phyloP scores from a whole-genome alignment of 2,329 filamentous ascomycete species.

The Leptosphaerulina australis region DNA sequence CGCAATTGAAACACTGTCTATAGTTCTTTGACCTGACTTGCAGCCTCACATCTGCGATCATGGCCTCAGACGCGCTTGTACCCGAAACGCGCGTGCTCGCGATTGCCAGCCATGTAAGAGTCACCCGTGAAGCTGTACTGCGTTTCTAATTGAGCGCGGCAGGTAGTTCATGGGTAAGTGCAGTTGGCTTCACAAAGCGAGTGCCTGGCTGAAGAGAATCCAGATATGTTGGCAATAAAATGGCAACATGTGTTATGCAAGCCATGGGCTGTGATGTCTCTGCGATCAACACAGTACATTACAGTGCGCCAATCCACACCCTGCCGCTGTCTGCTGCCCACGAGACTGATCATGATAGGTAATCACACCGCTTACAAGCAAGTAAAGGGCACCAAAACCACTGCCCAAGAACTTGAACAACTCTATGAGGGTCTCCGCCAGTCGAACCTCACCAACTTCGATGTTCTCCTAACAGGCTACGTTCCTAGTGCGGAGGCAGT shows the following conservation, averaged over 20 bases:
- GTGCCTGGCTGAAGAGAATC: conserved; percentile 59
- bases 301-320: conserved; percentile 72
- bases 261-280: conserved; percentile 91
- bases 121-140: conserved; percentile 21
- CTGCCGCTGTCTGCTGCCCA: neutral
- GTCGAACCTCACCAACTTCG: conserved; percentile 84
- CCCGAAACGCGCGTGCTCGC: conserved; percentile 77
- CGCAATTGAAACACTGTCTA: neutral
- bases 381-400: conserved; percentile 81
- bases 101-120: conserved; percentile 90
- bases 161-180: conserved; percentile 78
- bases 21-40: neutral
- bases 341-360: conserved; percentile 59
- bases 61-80: conserved; percentile 51
- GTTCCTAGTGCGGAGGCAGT: conserved; percentile 86
- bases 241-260: conserved; percentile 94
- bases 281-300: conserved; percentile 94
- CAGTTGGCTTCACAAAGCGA: conserved; percentile 27
- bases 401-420: conserved; percentile 80
- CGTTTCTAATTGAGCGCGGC: conserved; percentile 17
- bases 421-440: conserved; percentile 85
- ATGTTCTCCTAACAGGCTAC: conserved; percentile 94
- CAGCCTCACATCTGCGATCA: conserved; percentile 11
- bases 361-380: conserved; percentile 95
- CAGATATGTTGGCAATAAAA: conserved; percentile 87